These are phyloP conservation scores for Tanacetum coccineum DNA, from an alignment of 129 eudicot species.

Conservation along the genomic window DNA sequence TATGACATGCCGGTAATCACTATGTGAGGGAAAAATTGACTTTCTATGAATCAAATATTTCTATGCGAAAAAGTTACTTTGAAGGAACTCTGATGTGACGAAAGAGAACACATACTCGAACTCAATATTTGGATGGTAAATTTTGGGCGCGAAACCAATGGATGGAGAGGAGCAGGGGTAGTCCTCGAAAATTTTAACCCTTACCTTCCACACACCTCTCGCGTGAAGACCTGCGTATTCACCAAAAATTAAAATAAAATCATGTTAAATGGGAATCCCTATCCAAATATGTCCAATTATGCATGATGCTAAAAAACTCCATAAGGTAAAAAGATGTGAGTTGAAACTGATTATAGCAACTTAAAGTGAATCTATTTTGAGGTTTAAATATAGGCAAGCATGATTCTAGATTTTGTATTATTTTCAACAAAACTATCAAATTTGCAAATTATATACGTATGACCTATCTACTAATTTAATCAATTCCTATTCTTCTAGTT, in stretches of 20 bases:
- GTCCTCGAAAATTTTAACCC: not conserved
- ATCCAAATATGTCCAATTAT: too few relatives aligned
- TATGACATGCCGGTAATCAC: too few relatives aligned
- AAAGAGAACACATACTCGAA: not conserved
- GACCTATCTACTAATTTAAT: too few relatives aligned
- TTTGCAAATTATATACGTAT: too few relatives aligned
- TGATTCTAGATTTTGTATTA: too few relatives aligned
- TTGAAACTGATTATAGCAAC: too few relatives aligned
- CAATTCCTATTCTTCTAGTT: not conserved
- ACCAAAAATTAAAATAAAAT: not conserved
- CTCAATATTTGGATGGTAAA: slow-evolving; percentile 7
- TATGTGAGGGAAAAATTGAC: too few relatives aligned
- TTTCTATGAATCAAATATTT: too few relatives aligned
- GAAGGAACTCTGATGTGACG: not conserved
- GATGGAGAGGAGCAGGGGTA: slow-evolving; percentile 8
- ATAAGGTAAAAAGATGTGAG: too few relatives aligned
- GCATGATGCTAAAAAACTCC: too few relatives aligned
- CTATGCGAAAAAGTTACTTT: not conserved
- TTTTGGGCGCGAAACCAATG: not conserved
- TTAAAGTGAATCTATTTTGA: too few relatives aligned
- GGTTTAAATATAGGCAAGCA: not conserved
- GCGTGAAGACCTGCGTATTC: not conserved
- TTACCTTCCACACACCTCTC: slow-evolving; percentile 6
- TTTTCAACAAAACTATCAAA: too few relatives aligned
- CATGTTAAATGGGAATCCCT: not conserved